Evolutionary conservation across 2,329 filamentous ascomycete genomes (phyloP), one percentile per base, ranked within the genome.

Genomic region (Fusarium temperatum): DNA sequence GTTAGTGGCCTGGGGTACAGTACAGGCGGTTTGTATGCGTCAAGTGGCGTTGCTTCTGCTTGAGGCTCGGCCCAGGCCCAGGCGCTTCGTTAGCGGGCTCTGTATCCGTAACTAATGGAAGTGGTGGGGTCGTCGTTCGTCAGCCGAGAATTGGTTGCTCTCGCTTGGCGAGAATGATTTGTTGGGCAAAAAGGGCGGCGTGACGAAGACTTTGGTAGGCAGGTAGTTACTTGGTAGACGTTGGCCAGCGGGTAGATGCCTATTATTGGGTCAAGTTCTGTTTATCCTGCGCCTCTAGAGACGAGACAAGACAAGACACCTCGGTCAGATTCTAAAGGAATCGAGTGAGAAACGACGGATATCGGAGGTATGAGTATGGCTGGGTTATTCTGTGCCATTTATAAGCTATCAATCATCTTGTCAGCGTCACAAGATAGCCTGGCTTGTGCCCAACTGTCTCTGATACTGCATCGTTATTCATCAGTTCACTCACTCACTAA

Each of bases 381-480:
- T 53, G 51, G 60, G 45, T 44, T 66, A 36, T 55, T 38, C 38
- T 55, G 45, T 39, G 41, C 67, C 62, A 73, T 74, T 73, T 73
- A 74, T 74, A 73, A 68, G 24, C 18, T 35, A 22, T 30, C 45
- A n/a, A n/a, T 20, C 62, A 22, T 22, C 20, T 64, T 55, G 61
- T 73, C 66, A 74, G 70, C 70, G 50, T 74, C 66, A 74, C 70
- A 63, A 67, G 70, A 69, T 42, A 36, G 45, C 38, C 41, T 51
- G 24, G 9, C 24, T 51, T 51, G 24, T 44, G 60, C 32, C 24
- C 47, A 28, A 54, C 51, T 70, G 67, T 70, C 67, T 68, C 68
- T 70, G 68, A 67, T 66, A 54, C 72, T 66, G 48, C 47, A 58
- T 70, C 51, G 35, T 63, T 56, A 71, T 72, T 72, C 65, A 70